Conservation (phyloP, 345 rosid genomes). For the Gynandropsis gynandra region DNA sequence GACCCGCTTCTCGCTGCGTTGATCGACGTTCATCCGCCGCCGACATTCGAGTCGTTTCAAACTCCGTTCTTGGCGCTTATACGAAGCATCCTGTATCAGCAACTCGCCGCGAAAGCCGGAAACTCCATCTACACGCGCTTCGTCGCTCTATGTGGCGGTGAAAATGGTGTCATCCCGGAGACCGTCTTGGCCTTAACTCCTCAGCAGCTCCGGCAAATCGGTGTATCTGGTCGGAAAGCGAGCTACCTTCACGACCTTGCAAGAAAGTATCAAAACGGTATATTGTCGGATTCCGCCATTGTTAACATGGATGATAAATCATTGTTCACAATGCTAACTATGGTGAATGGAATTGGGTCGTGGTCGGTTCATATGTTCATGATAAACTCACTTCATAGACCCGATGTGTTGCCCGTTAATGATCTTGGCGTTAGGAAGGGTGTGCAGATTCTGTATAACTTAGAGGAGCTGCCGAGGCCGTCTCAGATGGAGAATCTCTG, state of each 20-base stretch:
- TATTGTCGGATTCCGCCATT: constrained; percentile 70
- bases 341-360: constrained; percentile 97
- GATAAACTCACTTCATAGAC: constrained; percentile 94
- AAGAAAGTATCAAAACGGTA: constrained; percentile 81
- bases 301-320: constrained; percentile 94
- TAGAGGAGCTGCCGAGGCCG: constrained; percentile 86
- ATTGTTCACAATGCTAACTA: constrained; percentile 88
- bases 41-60: constrained; percentile 67
- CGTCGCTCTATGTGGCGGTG: constrained; percentile 75
- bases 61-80: constrained; percentile 84
- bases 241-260: constrained; percentile 92
- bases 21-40: constrained; percentile 61
- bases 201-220: constrained; percentile 85
- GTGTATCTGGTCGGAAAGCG: constrained; percentile 87
- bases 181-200: constrained; percentile 57
- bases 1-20: constrained; percentile 66
- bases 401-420: constrained; percentile 87
- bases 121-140: constrained; percentile 87
- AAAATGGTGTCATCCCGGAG: constrained; percentile 63
- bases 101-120: constrained; percentile 80
- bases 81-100: constrained; percentile 87
- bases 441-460: constrained; percentile 64
- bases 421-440: constrained; percentile 89
- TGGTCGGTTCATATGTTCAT: constrained; percentile 99
- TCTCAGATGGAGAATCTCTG: constrained; percentile 87